Base-by-base conservation (phyloP, 306 rosid genomes). In the Quercus aquifolioides region DNA sequence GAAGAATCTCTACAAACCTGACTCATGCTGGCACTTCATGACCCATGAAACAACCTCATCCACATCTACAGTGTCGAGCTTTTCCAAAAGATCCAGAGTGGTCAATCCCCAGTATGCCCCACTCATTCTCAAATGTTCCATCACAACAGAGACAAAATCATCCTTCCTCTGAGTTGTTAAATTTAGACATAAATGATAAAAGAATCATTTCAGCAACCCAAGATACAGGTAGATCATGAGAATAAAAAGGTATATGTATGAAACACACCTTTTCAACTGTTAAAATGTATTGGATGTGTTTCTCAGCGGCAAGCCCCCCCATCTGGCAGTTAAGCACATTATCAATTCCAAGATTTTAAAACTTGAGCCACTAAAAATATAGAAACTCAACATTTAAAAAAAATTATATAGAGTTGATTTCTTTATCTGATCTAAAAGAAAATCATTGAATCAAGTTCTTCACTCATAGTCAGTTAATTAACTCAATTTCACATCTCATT, bases 71-170 rank as follows among this genome's bases (percentile, higher is more conserved):
- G 80, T 20, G 41, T 89, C 74, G n/a, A 95, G 96, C 86, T 91
- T 92, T 75, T 92, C 97, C 18, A 92, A 69, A 59, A 95, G 81
- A 84, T 95, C 97, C 58, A 95, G 87, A 55, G 97, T 72, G 52
- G 92, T 86, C 87, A 95, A 38, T 35, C 98, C 97, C 98, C 99
- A 92, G 57, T 92, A 95, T 13, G 91, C 96, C 43, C 99, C 99
- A 76, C 79, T 95, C 94, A 95, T 85, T 84, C 97, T 90, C 33
- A 94, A 85, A 86, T 92, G 99, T 81, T 94, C 96, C 95, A 91
- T 90, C 78, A 85, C 86, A 57, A 92, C 97, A 12, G 97, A 90
- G 75, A 89, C 89, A 69, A 92, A 90, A 60, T 88, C 90, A 74
- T 91, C 95, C 86, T 94, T 91, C 84, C 78, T 90, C 98, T 92